Percentiles rank a stretch among this genome's conserved stretches.
These are phyloP conservation scores for Leucaena leucocephala DNA, from an alignment of 306 rosid species.

Conservation along the genomic window DNA sequence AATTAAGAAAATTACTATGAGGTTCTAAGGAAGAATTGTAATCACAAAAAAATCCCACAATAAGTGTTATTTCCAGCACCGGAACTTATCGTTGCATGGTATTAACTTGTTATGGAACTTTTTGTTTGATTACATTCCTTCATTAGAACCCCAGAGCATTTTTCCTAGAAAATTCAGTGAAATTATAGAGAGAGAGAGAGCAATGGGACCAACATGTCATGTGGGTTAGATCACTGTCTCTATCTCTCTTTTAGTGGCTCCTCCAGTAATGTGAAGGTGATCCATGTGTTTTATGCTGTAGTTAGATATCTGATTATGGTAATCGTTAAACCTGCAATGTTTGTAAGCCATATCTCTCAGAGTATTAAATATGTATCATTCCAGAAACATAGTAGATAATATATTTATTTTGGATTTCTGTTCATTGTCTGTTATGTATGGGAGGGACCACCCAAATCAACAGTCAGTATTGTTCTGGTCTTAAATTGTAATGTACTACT, in stretches of 20 bases:
- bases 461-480: background rate
- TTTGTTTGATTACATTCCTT: no score
- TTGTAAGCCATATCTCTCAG: slow-evolving; percentile 8
- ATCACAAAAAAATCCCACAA: no score
- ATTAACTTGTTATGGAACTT: no score
- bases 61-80: no score
- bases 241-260: background rate
- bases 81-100: no score
- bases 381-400: background rate
- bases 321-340: slow-evolving; percentile 7
- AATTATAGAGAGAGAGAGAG: background rate
- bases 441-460: background rate
- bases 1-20: no score
- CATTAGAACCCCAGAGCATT: no score
- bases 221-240: background rate
- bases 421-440: background rate
- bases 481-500: background rate
- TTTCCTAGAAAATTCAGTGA: background rate
- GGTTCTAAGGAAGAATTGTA: no score
- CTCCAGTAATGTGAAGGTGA: background rate
- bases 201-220: background rate
- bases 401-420: slow-evolving; percentile 2
- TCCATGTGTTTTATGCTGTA: background rate
- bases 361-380: background rate
- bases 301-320: background rate